Evolutionary conservation across 352 stramenopile genomes (phyloP).

Genomic region (Phytophthora kernoviae): DNA sequence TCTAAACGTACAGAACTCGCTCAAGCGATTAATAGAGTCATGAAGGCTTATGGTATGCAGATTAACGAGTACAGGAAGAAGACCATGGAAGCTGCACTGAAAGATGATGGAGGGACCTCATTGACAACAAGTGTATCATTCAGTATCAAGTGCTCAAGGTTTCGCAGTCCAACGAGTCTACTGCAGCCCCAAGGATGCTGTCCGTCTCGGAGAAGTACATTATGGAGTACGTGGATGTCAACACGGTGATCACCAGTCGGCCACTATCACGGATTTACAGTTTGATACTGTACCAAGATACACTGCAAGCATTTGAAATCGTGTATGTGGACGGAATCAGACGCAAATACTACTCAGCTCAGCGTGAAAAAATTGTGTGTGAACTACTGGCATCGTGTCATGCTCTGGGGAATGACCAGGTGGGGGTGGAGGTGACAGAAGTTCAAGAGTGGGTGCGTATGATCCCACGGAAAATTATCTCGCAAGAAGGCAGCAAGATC

Average conservation of each 20-base stretch:
- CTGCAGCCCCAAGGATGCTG: slow-evolving; percentile 41
- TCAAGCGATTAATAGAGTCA: slow-evolving; percentile 69
- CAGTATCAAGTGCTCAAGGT: slow-evolving; percentile 74
- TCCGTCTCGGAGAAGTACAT: slow-evolving; percentile 77
- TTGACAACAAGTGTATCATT: slow-evolving; percentile 51
- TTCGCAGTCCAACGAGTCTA: slow-evolving; percentile 49
- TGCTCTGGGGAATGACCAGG: slow-evolving; percentile 71
- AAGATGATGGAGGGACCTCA: slow-evolving; percentile 43
- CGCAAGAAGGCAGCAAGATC: slow-evolving; percentile 65
- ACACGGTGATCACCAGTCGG: slow-evolving; percentile 68
- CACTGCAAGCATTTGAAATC: slow-evolving; percentile 70
- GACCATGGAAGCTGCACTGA: slow-evolving; percentile 63
- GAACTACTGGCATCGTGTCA: slow-evolving; percentile 79
- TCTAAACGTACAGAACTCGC: slow-evolving; percentile 69
- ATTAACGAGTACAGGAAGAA: slow-evolving; percentile 89
- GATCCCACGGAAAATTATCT: slow-evolving; percentile 77
- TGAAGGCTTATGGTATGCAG: slow-evolving; percentile 78
- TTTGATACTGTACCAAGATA: slow-evolving; percentile 69
- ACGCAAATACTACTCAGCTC: slow-evolving; percentile 66
- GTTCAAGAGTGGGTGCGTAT: slow-evolving; percentile 65
- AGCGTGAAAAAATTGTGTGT: slow-evolving; percentile 77
- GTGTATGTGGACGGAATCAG: slow-evolving; percentile 76
- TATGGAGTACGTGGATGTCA: slow-evolving; percentile 56
- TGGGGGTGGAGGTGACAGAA: slow-evolving; percentile 57
- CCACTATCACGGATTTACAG: slow-evolving; percentile 74